Evolutionary conservation across 768 basidiomycete species (phyloP).

Genomic region (Pleurotus ostreatus): DNA sequence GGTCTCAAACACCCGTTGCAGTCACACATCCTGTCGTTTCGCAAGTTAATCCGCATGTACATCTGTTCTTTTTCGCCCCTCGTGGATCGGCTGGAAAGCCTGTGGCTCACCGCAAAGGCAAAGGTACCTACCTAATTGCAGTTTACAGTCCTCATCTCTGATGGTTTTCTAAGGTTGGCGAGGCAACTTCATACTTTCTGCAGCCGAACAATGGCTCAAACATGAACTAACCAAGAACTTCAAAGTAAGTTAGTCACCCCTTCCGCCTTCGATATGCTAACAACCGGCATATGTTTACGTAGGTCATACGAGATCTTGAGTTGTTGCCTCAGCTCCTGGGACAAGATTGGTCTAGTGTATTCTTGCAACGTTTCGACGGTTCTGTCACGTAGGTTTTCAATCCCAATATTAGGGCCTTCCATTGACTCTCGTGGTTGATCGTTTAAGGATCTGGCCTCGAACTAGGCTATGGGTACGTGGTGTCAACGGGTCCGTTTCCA

Average conservation of each 20-base stretch:
- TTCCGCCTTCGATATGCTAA: background rate
- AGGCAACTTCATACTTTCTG: conserved; percentile 89
- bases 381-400: conserved; percentile 68
- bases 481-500: conserved; percentile 3
- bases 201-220: conserved; percentile 92
- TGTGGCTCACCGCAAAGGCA: conserved; percentile 90
- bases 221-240: conserved; percentile 96
- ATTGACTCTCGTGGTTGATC: conserved; percentile 14
- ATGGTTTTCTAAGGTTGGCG: conserved; percentile 65
- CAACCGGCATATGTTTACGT: conserved; percentile 26
- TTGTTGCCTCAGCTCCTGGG: conserved; percentile 90
- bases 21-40: conserved; percentile 93
- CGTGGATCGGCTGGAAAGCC: conserved; percentile 88
- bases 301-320: conserved; percentile 89
- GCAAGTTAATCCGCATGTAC: conserved; percentile 90
- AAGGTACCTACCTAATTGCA: conserved; percentile 43
- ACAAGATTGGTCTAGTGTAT: conserved; percentile 95
- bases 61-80: conserved; percentile 93
- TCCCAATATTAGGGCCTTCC: conserved; percentile 17
- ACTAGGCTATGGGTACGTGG: conserved; percentile 64
- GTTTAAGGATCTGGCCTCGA: conserved; percentile 74
- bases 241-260: conserved; percentile 45
- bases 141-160: background rate
- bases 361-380: conserved; percentile 91
- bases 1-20: conserved; percentile 20